Percentiles rank a stretch among this genome's conserved stretches.
Evolutionary conservation across 2,329 filamentous ascomycete species (phyloP).

Genomic region (Cercospora sp.): DNA sequence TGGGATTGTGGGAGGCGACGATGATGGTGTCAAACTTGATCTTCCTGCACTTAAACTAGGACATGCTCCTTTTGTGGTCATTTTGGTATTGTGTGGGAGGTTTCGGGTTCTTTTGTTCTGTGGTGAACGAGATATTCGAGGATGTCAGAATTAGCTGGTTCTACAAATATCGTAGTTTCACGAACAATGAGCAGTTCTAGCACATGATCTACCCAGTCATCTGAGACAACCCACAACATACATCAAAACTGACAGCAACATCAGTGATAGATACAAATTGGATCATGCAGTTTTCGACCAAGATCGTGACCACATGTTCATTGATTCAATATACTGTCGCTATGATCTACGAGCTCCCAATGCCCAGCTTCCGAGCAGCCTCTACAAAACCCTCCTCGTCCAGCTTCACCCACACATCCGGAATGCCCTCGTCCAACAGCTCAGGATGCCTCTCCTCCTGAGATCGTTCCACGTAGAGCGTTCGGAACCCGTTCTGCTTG

Average conservation of each 20-base stretch:
- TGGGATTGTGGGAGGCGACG: not conserved
- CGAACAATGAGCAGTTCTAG: no score
- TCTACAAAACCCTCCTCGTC: slow-evolving; percentile 53
- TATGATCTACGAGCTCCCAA: not conserved
- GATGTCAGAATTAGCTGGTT: not conserved
- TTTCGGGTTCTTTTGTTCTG: not conserved
- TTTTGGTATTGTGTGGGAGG: not conserved
- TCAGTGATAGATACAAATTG: not conserved
- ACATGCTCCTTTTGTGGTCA: not conserved
- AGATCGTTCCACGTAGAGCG: slow-evolving; percentile 70
- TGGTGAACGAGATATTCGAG: not conserved
- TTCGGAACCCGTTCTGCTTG: slow-evolving; percentile 62
- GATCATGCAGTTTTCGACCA: not conserved
- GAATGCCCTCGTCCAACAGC: slow-evolving; percentile 59
- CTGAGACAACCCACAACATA: not conserved
- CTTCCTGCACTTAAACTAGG: not conserved
- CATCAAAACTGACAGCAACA: not conserved
- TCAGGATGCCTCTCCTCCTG: slow-evolving; percentile 63
- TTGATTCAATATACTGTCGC: not conserved
- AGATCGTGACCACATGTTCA: not conserved
- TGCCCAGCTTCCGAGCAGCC: slow-evolving; percentile 44
- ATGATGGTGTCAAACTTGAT: not conserved
- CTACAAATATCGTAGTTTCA: not conserved
- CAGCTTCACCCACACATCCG: slow-evolving; percentile 62
- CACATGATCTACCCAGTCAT: not conserved